Conservation (phyloP, 306 rosid species). For the Prunus mume region DNA sequence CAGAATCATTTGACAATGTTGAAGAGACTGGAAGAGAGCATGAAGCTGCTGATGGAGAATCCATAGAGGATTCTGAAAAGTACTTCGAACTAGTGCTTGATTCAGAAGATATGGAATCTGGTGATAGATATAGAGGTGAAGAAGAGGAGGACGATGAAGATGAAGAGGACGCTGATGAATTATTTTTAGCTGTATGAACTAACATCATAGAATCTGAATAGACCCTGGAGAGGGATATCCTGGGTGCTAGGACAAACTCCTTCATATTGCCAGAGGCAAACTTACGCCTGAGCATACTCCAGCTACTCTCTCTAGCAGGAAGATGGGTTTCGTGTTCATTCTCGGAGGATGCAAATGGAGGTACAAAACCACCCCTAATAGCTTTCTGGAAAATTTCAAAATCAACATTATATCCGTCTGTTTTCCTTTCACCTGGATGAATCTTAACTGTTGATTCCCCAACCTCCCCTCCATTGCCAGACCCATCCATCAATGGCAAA, state of each 20-base stretch:
- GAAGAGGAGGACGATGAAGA: constrained; percentile 38
- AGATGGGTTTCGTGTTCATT: constrained; percentile 86
- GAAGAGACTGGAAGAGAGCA: constrained; percentile 44
- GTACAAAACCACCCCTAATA: constrained; percentile 85
- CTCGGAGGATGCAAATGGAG: constrained; percentile 78
- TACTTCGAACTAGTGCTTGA: constrained; percentile 59
- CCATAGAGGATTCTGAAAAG: constrained; percentile 59
- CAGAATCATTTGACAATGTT: constrained; percentile 52
- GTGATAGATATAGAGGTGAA: constrained; percentile 70
- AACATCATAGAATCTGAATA: constrained; percentile 79
- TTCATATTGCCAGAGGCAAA: constrained; percentile 59
- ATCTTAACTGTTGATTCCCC: constrained; percentile 33
- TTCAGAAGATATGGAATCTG: constrained; percentile 83
- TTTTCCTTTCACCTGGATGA: constrained; percentile 61
- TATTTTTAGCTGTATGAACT: constrained; percentile 49
- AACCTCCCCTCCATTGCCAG: constrained; percentile 40
- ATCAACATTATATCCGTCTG: constrained; percentile 67
- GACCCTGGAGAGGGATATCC: constrained; percentile 63
- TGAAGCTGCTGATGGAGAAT: constrained; percentile 63
- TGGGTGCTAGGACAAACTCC: constrained; percentile 77
- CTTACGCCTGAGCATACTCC: constrained; percentile 88
- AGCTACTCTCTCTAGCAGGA: constrained; percentile 89
- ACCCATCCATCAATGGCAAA: constrained; percentile 78
- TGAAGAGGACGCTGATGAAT: constrained; percentile 26
- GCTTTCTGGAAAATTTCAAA: constrained; percentile 88